Evolutionary conservation across 1,284 basidiomycete species (phyloP).

Genomic region (Ganoderma sinense): DNA sequence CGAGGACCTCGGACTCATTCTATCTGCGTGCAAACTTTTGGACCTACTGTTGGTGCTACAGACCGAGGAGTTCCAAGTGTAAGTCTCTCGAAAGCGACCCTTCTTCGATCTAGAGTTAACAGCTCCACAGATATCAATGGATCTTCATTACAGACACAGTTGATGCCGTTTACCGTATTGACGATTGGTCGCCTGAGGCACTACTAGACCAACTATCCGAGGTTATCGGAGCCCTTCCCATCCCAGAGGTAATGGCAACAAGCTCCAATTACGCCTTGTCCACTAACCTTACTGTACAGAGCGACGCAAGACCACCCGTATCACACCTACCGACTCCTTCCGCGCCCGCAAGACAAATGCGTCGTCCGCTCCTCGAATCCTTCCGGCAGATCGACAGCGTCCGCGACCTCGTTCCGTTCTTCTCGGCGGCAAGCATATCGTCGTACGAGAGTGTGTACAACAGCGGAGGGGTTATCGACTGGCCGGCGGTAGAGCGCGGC

Average conservation of each 20-base stretch:
- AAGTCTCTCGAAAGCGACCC: conserved; percentile 35
- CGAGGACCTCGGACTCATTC: conserved; percentile 83
- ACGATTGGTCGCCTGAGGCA: conserved; percentile 85
- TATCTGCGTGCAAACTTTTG: conserved; percentile 93
- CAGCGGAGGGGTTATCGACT: conserved; percentile 82
- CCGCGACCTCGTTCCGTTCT: conserved; percentile 85
- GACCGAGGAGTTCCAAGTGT: conserved; percentile 99
- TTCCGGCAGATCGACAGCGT: conserved; percentile 82
- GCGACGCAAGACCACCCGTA: conserved; percentile 20
- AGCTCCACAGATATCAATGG: conserved; percentile 88
- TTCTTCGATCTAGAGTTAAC: not conserved
- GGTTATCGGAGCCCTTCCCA: conserved; percentile 71
- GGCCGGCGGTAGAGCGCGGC: conserved; percentile 84
- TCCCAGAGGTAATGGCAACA: conserved; percentile 41
- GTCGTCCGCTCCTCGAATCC: conserved; percentile 75
- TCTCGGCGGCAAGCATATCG: conserved; percentile 86
- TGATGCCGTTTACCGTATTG: conserved; percentile 90
- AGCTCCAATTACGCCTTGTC: not conserved
- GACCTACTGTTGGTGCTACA: conserved; percentile 92
- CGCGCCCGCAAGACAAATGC: conserved; percentile 51
- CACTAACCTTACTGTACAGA: conserved; percentile 15
- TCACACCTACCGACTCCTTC: conserved; percentile 32
- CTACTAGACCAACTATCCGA: conserved; percentile 94
- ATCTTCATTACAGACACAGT: conserved; percentile 98
- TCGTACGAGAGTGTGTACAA: conserved; percentile 92